Conservation (phyloP, 2,329 filamentous ascomycete genomes). For the Epichloe amarillans region DNA sequence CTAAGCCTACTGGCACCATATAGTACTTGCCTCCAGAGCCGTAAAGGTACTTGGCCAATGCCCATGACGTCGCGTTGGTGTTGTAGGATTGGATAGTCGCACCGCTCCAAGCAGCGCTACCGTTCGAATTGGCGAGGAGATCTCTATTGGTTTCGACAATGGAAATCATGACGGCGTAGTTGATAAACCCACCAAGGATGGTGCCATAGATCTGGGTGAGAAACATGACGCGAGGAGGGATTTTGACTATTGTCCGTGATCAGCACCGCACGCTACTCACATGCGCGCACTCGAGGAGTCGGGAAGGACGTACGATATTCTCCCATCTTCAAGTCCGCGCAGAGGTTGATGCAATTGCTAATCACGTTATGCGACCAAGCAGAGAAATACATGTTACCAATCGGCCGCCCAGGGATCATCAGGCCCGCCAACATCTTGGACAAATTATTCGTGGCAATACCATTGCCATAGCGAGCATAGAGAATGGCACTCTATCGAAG, state of each 20-base stretch:
- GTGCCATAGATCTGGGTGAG: conserved; percentile 27
- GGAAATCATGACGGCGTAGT: conserved; percentile 31
- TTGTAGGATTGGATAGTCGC: conserved; percentile 34
- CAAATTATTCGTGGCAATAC: conserved; percentile 29
- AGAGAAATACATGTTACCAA: conserved; percentile 46
- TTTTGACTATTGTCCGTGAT: conserved; percentile 10
- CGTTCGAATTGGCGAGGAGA: conserved; percentile 27
- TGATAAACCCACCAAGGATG: conserved; percentile 28
- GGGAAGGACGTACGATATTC: conserved; percentile 35
- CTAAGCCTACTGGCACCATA: conserved; percentile 24
- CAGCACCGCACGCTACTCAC: neutral
- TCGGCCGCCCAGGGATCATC: conserved; percentile 33
- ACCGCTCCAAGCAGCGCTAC: conserved; percentile 32
- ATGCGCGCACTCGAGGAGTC: neutral
- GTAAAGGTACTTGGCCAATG: conserved; percentile 29
- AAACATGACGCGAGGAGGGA: conserved; percentile 27
- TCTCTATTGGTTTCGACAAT: conserved; percentile 29
- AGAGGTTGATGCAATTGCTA: conserved; percentile 33
- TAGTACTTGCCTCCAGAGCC: conserved; percentile 22
- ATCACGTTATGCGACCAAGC: conserved; percentile 47
- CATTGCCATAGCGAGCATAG: conserved; percentile 39
- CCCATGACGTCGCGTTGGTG: conserved; percentile 17
- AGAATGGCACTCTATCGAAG: conserved; percentile 35
- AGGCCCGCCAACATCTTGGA: conserved; percentile 44
- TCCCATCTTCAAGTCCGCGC: conserved; percentile 42